Conservation (phyloP, 2,329 filamentous ascomycete species). For the Epichloe scottii region DNA sequence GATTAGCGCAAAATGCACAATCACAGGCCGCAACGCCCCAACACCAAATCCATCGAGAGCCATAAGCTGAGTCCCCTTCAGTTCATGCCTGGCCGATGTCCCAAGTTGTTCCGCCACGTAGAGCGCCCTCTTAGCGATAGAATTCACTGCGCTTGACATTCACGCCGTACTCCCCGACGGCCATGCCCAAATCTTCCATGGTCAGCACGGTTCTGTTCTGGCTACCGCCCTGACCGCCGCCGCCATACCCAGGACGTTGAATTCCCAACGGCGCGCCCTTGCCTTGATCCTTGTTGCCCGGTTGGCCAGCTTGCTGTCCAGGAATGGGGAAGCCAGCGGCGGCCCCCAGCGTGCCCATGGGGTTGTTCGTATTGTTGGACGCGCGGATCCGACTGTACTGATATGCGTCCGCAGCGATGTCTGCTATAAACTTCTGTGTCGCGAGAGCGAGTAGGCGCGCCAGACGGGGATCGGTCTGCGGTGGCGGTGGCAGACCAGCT, state of each 20-base stretch:
- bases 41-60: background rate
- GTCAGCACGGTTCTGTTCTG: slow-evolving; percentile 90
- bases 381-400: slow-evolving; percentile 93
- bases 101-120: background rate
- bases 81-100: background rate
- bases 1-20: background rate
- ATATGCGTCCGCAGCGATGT: slow-evolving; percentile 94
- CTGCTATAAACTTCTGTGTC: slow-evolving; percentile 98
- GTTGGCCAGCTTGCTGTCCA: slow-evolving; percentile 47
- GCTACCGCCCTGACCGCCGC: slow-evolving; percentile 76
- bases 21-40: background rate
- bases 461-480: slow-evolving; percentile 78
- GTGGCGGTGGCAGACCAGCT: slow-evolving; percentile 84
- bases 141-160: slow-evolving; percentile 97
- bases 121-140: slow-evolving; percentile 48
- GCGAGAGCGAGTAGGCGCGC: slow-evolving; percentile 88
- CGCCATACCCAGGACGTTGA: slow-evolving; percentile 69
- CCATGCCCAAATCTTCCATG: slow-evolving; percentile 98
- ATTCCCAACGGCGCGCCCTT: slow-evolving; percentile 53
- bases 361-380: slow-evolving; percentile 78
- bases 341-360: slow-evolving; percentile 74
- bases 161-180: slow-evolving; percentile 92
- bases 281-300: slow-evolving; percentile 43
- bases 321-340: slow-evolving; percentile 56
- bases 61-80: background rate